Base-by-base conservation (phyloP, 192 early-diverging fungal species). In the Backusella luteola region DNA sequence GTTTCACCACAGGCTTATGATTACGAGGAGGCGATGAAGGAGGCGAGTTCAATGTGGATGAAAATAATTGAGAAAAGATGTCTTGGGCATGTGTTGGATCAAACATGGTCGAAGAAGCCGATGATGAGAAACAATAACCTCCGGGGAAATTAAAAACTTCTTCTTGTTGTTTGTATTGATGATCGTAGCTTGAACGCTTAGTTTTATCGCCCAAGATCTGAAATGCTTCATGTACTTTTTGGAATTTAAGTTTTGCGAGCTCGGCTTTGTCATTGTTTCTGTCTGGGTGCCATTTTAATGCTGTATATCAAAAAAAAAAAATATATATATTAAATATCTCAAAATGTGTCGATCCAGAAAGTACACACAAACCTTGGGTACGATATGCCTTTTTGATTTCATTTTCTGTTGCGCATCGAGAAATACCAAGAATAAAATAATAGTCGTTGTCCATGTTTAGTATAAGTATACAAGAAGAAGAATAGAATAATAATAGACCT, bases 201-300 rank as follows among this genome's bases (percentile, higher is more conserved):
- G 96, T 86, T 76, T 91, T 87, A 85, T 99, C 97, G 42, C 93
- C 94, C 0, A 99, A 87, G 29, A 95, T 91, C 80, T 99, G 97
- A 80, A 96, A 99, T 11, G 98, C 97, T 85, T 98, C 96, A 49
- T 94, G 94, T 56, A 99, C 93, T 36, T 99, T 97, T 83, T 99
- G 97, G 85, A 99, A 99, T 82, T 91, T 95, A 71, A 87, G 84
- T 76, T 95, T 90, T 19, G 95, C 93, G 17, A 75, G 66, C 67
- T 87, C 88, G 67, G 86, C 84, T 59, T 90, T 87, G 70, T 88
- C 87, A 15, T 77, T 80, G 77, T 93, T 92, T 46, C 91, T 77
- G 77, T 93, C 92, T 3, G 92, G 92, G 79, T 93, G 92, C 88
- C 87, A 93, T 78, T 93, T 93, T 38, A 93, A 81, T 35, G 92